These are phyloP conservation scores for Phytophthora tentaculata DNA, from an alignment of 352 stramenopile species.

Conservation along the genomic window DNA sequence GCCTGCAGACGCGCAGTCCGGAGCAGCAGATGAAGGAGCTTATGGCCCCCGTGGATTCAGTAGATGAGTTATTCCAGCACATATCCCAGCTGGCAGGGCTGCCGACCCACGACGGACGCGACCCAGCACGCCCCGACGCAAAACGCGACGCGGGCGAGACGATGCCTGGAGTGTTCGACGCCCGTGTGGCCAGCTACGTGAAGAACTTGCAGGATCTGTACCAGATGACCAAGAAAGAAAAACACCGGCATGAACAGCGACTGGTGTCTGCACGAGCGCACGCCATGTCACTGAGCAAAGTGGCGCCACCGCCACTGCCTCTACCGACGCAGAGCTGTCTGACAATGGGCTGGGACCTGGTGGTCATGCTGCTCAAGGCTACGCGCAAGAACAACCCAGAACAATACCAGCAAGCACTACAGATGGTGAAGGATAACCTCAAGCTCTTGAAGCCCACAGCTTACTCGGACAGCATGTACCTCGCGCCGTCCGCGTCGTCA, in stretches of 20 bases:
- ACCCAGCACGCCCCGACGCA: slow-evolving; percentile 10
- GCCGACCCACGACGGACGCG: slow-evolving; percentile 21
- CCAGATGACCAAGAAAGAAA: slow-evolving; percentile 84
- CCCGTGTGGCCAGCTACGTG: slow-evolving; percentile 72
- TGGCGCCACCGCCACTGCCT: slow-evolving; percentile 71
- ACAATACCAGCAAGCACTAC: slow-evolving; percentile 72
- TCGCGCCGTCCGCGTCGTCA: slow-evolving; percentile 70
- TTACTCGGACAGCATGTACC: slow-evolving; percentile 86
- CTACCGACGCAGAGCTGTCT: slow-evolving; percentile 87
- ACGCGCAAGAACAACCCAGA: slow-evolving; percentile 67
- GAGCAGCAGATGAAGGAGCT: slow-evolving; percentile 81
- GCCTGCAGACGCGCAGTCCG: slow-evolving; percentile 30
- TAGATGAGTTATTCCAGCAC: slow-evolving; percentile 83
- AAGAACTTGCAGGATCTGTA: slow-evolving; percentile 77
- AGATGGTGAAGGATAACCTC: slow-evolving; percentile 80
- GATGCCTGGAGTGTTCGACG: slow-evolving; percentile 66
- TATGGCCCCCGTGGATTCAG: slow-evolving; percentile 75
- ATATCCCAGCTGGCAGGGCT: slow-evolving; percentile 69
- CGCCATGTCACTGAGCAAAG: slow-evolving; percentile 73
- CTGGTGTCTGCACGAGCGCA: slow-evolving; percentile 56
- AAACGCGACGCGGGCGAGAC: slow-evolving; percentile 27
- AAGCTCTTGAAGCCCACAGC: slow-evolving; percentile 75
- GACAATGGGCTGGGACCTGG: slow-evolving; percentile 85
- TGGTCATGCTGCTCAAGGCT: slow-evolving; percentile 71
- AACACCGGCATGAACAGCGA: slow-evolving; percentile 77